These are phyloP conservation scores for Cutaneotrichosporon daszewskae DNA, from an alignment of 1,284 basidiomycete species.

Conservation along the genomic window DNA sequence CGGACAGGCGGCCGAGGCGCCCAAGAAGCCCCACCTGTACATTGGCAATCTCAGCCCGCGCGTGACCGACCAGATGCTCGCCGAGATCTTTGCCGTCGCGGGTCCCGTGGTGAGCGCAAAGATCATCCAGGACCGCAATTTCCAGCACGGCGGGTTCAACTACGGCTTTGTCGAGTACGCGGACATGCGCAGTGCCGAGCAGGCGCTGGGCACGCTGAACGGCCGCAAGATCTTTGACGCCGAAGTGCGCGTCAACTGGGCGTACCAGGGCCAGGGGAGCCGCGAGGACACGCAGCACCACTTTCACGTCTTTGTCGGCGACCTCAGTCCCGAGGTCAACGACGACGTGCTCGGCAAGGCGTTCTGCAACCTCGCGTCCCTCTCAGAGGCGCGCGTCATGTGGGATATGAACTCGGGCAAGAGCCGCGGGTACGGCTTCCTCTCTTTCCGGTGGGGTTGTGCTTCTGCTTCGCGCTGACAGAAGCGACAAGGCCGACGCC, in stretches of 20 bases:
- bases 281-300: slow-evolving; percentile 87
- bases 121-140: slow-evolving; percentile 97
- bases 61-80: slow-evolving; percentile 68
- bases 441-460: slow-evolving; percentile 50
- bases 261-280: slow-evolving; percentile 84
- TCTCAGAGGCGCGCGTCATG: slow-evolving; percentile 98
- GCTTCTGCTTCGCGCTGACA: slow-evolving; percentile 44
- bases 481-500: slow-evolving; percentile 93
- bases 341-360: slow-evolving; percentile 95
- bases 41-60: slow-evolving; percentile 93
- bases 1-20: slow-evolving; percentile 24
- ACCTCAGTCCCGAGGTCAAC: slow-evolving; percentile 95
- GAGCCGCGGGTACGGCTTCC: slow-evolving; percentile 60
- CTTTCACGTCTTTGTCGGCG: slow-evolving; percentile 97
- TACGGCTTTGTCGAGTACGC: slow-evolving; percentile 98
- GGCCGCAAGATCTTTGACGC: slow-evolving; percentile 97
- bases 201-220: slow-evolving; percentile 90
- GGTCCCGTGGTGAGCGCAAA: slow-evolving; percentile 94
- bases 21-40: slow-evolving; percentile 75
- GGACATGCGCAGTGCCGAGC: slow-evolving; percentile 95
- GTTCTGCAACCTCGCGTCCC: slow-evolving; percentile 86
- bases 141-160: slow-evolving; percentile 93
- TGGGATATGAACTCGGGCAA: slow-evolving; percentile 99
- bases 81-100: slow-evolving; percentile 91
- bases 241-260: slow-evolving; percentile 96